These are phyloP conservation scores for Paramecium caudatum DNA, from an alignment of 73 alveolate species.

Conservation along the genomic window DNA sequence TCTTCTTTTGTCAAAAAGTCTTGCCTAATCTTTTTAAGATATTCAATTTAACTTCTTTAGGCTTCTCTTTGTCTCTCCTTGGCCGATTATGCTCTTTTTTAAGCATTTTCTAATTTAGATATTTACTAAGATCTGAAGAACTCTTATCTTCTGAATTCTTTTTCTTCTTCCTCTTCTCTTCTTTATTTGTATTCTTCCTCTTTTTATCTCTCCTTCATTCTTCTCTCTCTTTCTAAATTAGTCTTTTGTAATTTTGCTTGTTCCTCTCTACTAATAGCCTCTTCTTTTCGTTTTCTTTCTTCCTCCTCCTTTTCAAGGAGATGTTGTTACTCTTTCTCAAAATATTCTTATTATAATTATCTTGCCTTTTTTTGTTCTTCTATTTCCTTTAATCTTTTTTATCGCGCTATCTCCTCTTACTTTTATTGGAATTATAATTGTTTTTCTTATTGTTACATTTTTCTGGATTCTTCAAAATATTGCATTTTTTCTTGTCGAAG, in stretches of 20 bases:
- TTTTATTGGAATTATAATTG: not conserved
- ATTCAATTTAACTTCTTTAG: slow-evolving; percentile 10
- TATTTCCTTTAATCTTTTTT: slow-evolving; percentile 33
- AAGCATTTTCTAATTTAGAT: not conserved
- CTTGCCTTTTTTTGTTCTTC: slow-evolving; percentile 28
- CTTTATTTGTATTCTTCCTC: slow-evolving; percentile 38
- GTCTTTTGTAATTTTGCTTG: not conserved
- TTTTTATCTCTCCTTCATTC: not conserved
- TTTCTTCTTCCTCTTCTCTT: slow-evolving; percentile 51
- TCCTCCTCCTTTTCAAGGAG: not conserved
- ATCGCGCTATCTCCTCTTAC: not conserved
- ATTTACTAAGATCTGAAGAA: not conserved
- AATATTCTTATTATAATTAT: not conserved
- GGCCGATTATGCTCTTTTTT: slow-evolving; percentile 57
- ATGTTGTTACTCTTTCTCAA: slow-evolving; percentile 29
- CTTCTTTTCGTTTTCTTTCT: slow-evolving; percentile 35
- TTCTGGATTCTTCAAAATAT: slow-evolving; percentile 35
- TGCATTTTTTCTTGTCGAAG: not conserved
- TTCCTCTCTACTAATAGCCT: slow-evolving; percentile 12
- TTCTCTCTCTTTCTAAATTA: slow-evolving; percentile 56
- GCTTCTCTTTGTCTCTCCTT: slow-evolving; percentile 57
- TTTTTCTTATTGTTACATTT: not conserved
- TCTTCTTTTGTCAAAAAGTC: slow-evolving; percentile 22
- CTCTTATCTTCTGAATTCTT: slow-evolving; percentile 49
- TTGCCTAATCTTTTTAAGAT: slow-evolving; percentile 5